Conservation (phyloP, 257 asterid species). For the Schizonepeta tenuifolia region DNA sequence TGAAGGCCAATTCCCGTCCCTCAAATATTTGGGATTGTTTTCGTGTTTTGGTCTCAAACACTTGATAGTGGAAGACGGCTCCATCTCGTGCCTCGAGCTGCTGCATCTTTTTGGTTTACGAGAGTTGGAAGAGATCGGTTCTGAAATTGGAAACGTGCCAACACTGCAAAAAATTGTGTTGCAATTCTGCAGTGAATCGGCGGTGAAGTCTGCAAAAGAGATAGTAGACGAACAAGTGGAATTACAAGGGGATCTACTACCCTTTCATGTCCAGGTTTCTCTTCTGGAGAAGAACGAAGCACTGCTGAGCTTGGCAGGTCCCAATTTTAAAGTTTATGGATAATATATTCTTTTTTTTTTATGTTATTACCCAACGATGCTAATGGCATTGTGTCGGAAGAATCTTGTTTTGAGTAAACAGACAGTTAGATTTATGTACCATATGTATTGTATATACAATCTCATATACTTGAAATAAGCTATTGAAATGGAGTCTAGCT, state of each 20-base stretch:
- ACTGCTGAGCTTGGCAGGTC: background rate
- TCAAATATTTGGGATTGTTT: background rate
- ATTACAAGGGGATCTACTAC: too few species aligned
- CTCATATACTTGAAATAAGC: too few species aligned
- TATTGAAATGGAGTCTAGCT: too few species aligned
- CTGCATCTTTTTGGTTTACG: background rate
- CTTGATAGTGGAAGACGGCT: background rate
- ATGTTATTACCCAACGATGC: too few species aligned
- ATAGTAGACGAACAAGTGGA: too few species aligned
- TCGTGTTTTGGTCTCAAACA: background rate
- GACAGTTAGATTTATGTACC: too few species aligned
- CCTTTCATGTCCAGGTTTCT: background rate
- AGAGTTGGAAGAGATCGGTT: conserved; percentile 26
- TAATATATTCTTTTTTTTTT: too few species aligned
- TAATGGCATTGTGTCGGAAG: too few species aligned
- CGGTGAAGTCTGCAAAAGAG: too few species aligned
- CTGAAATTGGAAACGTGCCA: conserved; percentile 16
- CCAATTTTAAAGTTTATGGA: background rate
- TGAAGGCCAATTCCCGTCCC: conserved; percentile 12
- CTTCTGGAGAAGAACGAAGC: background rate
- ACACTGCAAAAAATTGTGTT: background rate
- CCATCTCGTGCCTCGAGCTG: conserved; percentile 31
- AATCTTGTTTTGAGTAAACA: too few species aligned
- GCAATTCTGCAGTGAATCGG: too few species aligned
- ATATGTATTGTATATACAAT: too few species aligned